These are phyloP conservation scores for Diaporthe sp. DNA, from an alignment of 2,329 filamentous ascomycete species.

Conservation along the genomic window DNA sequence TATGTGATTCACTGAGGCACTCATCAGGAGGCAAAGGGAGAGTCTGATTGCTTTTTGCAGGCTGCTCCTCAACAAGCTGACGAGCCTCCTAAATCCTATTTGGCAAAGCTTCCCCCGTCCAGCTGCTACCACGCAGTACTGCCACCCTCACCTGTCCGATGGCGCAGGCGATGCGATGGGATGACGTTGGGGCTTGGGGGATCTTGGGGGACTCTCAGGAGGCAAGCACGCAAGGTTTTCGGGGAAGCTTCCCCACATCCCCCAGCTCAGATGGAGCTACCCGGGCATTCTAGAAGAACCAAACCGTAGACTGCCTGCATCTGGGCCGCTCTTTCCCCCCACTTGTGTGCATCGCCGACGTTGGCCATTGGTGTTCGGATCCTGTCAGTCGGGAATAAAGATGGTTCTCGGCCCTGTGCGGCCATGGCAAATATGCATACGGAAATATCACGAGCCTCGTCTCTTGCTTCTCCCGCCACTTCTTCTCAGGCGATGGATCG, in stretches of 20 bases:
- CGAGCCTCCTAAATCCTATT: conserved; percentile 27
- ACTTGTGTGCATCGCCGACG: background rate
- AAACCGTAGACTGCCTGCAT: conserved; percentile 3
- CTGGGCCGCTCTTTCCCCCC: background rate
- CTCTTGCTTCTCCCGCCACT: conserved; percentile 1
- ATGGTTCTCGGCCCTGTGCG: background rate
- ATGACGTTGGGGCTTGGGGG: conserved; percentile 20
- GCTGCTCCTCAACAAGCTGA: conserved; percentile 25
- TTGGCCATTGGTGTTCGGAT: conserved; percentile 17
- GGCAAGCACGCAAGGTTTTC: conserved; percentile 4
- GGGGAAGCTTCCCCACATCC: conserved; percentile 30
- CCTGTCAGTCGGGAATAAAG: conserved; percentile 27
- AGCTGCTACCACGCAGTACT: conserved; percentile 19
- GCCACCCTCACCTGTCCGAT: conserved; percentile 22
- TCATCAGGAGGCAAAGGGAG: conserved; percentile 14
- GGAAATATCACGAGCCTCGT: background rate
- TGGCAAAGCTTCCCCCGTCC: conserved; percentile 1
- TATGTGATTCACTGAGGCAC: conserved; percentile 23
- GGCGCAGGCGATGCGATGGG: background rate
- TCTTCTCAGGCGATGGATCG: background rate
- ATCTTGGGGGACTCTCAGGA: background rate
- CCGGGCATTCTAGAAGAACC: conserved; percentile 19
- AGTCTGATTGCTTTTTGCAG: conserved; percentile 25
- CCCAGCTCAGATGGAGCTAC: conserved; percentile 14
- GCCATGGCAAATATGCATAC: background rate